Evolutionary conservation across 1,284 basidiomycete species (phyloP).

Genomic region (Earliella scabrosa): DNA sequence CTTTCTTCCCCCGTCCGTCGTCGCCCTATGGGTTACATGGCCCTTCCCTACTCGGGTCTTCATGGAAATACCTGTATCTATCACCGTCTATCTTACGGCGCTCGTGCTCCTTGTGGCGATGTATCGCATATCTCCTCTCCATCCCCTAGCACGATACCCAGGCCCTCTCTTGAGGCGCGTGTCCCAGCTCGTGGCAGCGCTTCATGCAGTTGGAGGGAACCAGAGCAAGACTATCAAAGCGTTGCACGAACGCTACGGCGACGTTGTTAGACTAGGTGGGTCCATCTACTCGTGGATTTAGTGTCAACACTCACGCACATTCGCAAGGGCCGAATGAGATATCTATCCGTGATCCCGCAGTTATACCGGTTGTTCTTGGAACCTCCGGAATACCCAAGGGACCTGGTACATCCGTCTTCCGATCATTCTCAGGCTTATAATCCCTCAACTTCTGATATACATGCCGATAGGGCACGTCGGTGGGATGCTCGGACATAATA

Average conservation of each 20-base stretch:
- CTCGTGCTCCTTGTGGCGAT: constrained; percentile 20
- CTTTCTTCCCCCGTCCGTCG: not conserved
- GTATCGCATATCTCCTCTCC: constrained; percentile 36
- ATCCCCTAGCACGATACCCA: constrained; percentile 35
- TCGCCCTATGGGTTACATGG: too few relatives aligned
- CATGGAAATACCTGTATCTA: too few relatives aligned
- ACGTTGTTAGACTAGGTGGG: constrained; percentile 35
- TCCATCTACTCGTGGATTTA: not conserved
- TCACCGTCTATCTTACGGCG: not conserved
- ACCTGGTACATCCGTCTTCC: not conserved
- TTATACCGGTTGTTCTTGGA: not conserved
- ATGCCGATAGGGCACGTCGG: not conserved
- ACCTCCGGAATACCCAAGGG: constrained; percentile 5
- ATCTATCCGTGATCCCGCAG: not conserved
- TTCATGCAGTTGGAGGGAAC: too few relatives aligned
- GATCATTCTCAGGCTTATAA: too few relatives aligned
- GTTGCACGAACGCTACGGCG: constrained; percentile 34
- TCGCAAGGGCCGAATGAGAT: constrained; percentile 7
- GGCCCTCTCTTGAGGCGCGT: constrained; percentile 25
- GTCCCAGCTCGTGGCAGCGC: too few relatives aligned
- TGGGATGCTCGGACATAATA: not conserved
- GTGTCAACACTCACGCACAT: too few relatives aligned
- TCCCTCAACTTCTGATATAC: too few relatives aligned
- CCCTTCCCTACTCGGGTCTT: too few relatives aligned
- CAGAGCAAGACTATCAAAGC: constrained; percentile 28